phyloP scores from a whole-genome alignment of 768 basidiomycete species.

The Suillus hirtellus region DNA sequence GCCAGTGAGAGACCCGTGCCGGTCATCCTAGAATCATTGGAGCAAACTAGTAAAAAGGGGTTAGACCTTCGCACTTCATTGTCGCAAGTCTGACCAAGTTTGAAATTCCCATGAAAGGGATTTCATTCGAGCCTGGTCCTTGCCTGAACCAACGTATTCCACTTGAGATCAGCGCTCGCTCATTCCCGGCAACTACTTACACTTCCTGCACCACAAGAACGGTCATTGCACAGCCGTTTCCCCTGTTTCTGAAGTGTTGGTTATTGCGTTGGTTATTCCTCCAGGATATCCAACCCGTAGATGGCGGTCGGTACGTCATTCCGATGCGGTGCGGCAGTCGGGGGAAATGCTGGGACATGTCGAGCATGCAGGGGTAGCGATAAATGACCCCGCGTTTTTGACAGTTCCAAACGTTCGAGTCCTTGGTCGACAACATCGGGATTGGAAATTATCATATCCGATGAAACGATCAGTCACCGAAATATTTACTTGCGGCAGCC shows the following conservation, averaged over 20 bases:
- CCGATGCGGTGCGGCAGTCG: background rate
- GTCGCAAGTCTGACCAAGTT: background rate
- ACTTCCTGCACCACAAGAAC: no score
- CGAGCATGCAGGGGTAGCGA: background rate
- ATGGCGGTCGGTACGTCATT: conserved; percentile 3
- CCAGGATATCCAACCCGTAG: background rate
- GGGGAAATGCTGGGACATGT: background rate
- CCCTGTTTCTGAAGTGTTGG: conserved; percentile 1
- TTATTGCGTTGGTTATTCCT: conserved; percentile 4
- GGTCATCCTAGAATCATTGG: background rate
- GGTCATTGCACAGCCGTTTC: background rate
- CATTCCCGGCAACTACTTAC: background rate
- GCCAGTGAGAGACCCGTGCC: background rate
- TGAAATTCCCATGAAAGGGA: background rate
- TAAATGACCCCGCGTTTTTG: conserved; percentile 6
- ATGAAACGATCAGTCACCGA: background rate
- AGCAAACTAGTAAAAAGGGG: background rate
- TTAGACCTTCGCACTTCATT: background rate
- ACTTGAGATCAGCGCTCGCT: background rate
- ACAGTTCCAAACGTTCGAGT: background rate
- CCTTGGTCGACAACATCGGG: background rate
- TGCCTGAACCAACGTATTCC: background rate
- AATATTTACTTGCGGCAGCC: background rate
- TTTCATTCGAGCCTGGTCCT: background rate
- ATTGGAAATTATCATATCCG: background rate